Evolutionary conservation across 306 rosid species (phyloP), one percentile per base, ranked within the genome.

Genomic region (Cicer pinnatifidum): DNA sequence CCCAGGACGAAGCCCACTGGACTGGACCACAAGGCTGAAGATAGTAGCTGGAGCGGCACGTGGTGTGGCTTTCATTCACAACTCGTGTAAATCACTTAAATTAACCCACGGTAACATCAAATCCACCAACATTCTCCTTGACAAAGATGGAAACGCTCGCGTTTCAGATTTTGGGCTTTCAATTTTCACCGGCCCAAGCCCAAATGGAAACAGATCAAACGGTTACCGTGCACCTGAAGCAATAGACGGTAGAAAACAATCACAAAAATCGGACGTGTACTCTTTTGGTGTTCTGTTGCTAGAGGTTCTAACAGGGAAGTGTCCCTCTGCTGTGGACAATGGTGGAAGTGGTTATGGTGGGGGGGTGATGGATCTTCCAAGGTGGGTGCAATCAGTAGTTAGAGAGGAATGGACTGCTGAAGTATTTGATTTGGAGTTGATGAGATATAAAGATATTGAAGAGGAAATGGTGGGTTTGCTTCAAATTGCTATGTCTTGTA

Each of bases 331-430:
- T 0, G 86, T 80, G 73, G 96, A 88, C 3, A 41, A 67, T 4
- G 85, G 83, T 35, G 95, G 85, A 41, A 39, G 83, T 19, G 91
- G 86, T 0, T 82, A 59, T 33, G 75, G 75, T 45, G 86, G 82
- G 19, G 90, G 86, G 60, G 83, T 39, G 3, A 67, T 89, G 72
- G 98, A 94, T 47, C 82, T 94, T 0, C 98, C 98, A 0, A 78
- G 97, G 83, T 94, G 98, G 98, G 98, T 94, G 8, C 98, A 91
- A 78, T 94, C 98, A 0, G 98, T 94, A 72, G 98, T 94, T 71
- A 85, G 98, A 20, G 98, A 91, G 78, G 98, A 94, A 43, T 94
- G 98, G 98, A 94, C 98, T n/a, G 97, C 96, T 20, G 97, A 94
- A 83, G 98, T 94, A 10, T 94, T 94, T 67, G 98, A 94, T 78